Base-by-base conservation (phyloP, 495 filamentous ascomycete genomes). In the Penicillium riverlandense region DNA sequence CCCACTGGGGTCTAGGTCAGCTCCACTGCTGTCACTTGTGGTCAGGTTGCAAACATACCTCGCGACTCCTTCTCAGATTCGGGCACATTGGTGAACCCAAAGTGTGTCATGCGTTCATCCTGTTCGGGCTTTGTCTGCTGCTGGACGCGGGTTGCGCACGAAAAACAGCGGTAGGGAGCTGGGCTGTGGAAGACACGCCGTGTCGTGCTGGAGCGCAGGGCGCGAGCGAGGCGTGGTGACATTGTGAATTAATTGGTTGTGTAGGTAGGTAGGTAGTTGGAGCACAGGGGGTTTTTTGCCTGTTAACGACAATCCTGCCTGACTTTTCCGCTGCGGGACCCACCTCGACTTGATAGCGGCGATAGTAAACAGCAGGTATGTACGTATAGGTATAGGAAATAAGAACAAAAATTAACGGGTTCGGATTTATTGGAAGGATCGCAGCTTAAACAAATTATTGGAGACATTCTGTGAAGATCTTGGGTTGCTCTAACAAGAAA, bases 41-140 rank as follows among this genome's bases (percentile, higher is more conserved):
- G 6, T 3, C 22, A 22, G 22, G 6, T 22, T 22, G 22, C 6
- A 22, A 4, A 22, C 22, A 50, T 68, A 85, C 85, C 85, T 69
- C 77, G 75, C 4, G 77, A 74, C 47, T 84, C 82, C 67, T 98
- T 98, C 57, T 90, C 74, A 8, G 82, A 72, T 49, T 91, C 86
- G 35, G 88, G 80, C 15, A 98, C 76, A 37, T 86, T 90, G 59
- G 88, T 80, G 63, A 90, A 98, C 29, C 92, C 92, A 59, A 98
- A 98, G 67, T 96, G 89, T 29, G 92, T 98, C 43, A 85, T 88
- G 54, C 73, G 65, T 12, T 80, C 74, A 44, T 77, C 22, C 22
- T 22, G 63, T 55, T 71, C 55, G 40, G 67, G 43, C 54, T 49
- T 55, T 35, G 44, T 54, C 45, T 68, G 68, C 16, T 73, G 65